Conservation (phyloP, 2,329 filamentous ascomycete genomes). For the Aspergillus brasiliensis region DNA sequence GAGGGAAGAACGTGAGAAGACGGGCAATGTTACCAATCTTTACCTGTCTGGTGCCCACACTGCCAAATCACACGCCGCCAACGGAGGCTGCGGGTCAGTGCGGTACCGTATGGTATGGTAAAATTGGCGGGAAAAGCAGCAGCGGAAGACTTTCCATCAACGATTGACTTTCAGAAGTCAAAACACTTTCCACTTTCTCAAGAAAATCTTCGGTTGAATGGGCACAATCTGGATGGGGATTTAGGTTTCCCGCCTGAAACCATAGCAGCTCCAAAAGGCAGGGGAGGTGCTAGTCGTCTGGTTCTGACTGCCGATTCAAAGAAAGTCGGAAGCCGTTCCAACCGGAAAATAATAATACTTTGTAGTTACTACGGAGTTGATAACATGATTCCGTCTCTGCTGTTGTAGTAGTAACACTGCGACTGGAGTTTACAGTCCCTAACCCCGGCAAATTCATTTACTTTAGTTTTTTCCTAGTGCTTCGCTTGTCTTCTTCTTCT, state of each 20-base stretch:
- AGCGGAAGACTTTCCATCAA: background rate
- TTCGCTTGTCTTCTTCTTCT: background rate
- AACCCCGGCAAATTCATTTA: background rate
- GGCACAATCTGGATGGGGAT: background rate
- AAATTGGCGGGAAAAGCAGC: constrained; percentile 3
- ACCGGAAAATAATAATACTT: background rate
- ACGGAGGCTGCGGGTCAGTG: background rate
- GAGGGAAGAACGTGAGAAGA: background rate
- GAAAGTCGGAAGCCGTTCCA: background rate
- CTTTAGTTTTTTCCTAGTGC: background rate
- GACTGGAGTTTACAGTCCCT: too few relatives aligned
- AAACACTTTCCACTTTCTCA: background rate
- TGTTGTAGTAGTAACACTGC: too few relatives aligned
- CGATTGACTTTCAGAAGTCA: background rate
- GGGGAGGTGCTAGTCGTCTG: background rate
- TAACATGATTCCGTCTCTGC: too few relatives aligned
- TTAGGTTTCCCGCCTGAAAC: constrained; percentile 4
- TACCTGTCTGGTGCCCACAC: background rate
- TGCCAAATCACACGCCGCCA: background rate
- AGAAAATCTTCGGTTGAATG: background rate
- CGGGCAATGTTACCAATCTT: background rate
- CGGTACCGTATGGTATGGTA: constrained; percentile 1
- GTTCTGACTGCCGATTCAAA: background rate
- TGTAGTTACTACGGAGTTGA: too few relatives aligned
- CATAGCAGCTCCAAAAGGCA: background rate